Percentiles rank a stretch among this genome's conserved stretches.
Conservation (phyloP, 106 monocot species). For the Acorus calamus region DNA sequence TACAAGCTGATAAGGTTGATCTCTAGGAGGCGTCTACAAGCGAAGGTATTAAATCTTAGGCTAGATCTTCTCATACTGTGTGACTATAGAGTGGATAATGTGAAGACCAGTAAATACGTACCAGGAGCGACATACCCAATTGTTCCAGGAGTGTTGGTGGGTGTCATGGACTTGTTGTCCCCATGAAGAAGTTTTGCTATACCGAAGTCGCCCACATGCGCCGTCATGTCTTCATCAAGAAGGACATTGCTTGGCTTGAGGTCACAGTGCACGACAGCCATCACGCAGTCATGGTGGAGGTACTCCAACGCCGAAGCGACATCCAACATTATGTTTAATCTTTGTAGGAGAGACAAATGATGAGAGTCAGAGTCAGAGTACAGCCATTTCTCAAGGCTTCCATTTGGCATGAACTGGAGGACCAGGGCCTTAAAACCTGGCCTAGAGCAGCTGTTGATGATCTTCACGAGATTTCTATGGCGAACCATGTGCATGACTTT, state of each 20-base stretch:
- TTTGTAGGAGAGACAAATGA: conserved; percentile 11
- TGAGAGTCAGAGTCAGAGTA: conserved; percentile 7
- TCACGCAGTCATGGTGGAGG: conserved; percentile 13
- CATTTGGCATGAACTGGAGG: conserved; percentile 21
- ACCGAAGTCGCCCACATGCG: conserved; percentile 10
- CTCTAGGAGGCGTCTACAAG: too few relatives aligned
- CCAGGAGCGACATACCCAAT: conserved; percentile 21
- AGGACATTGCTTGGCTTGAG: not conserved
- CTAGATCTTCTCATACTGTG: too few relatives aligned
- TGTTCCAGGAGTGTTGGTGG: conserved; percentile 1
- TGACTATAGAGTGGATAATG: too few relatives aligned
- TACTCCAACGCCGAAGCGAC: conserved; percentile 16
- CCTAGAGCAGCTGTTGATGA: conserved; percentile 17
- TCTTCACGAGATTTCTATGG: conserved; percentile 17
- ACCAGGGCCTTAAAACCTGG: conserved; percentile 18
- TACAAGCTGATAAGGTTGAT: too few relatives aligned
- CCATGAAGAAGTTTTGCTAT: conserved; percentile 9
- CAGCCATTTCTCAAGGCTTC: conserved; percentile 17
- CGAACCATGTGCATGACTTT: conserved; percentile 6
- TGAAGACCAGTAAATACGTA: not conserved
- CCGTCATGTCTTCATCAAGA: conserved; percentile 10
- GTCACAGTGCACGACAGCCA: conserved; percentile 11
- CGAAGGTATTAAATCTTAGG: too few relatives aligned
- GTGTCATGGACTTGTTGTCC: not conserved
- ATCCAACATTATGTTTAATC: conserved; percentile 12